Conservation (phyloP, 129 eudicot genomes). For the Rutidosis leptorrhynchoides region DNA sequence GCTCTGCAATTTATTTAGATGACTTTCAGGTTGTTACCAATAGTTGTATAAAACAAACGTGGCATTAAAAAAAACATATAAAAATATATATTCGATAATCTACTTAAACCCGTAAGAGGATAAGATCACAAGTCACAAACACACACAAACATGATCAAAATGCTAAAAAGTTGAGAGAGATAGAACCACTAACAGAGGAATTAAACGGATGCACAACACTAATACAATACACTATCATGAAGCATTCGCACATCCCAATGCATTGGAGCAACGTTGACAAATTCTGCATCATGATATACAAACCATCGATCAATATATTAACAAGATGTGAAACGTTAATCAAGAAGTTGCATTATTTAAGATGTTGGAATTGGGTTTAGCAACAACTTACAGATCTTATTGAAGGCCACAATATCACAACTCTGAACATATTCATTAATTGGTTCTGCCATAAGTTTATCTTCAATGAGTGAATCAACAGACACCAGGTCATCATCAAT, state of each 20-base stretch:
- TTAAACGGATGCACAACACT: neutral
- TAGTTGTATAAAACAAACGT: too few species aligned
- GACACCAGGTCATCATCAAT: constrained; percentile 93
- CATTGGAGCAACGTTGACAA: neutral
- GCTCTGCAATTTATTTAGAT: too few species aligned
- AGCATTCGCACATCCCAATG: constrained; percentile 5
- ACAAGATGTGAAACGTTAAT: neutral
- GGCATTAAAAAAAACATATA: too few species aligned
- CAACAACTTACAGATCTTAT: constrained; percentile 63
- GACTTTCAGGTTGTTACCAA: too few species aligned
- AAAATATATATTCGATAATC: too few species aligned
- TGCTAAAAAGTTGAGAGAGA: neutral
- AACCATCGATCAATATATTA: neutral
- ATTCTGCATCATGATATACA: constrained; percentile 19
- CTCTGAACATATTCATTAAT: constrained; percentile 82
- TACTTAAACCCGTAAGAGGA: neutral
- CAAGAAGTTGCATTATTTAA: neutral
- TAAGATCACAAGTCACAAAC: neutral
- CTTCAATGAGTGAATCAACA: constrained; percentile 78
- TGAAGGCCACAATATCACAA: constrained; percentile 95
- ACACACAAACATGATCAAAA: neutral
- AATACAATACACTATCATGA: constrained; percentile 1
- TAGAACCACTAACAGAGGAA: neutral
- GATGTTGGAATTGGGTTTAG: neutral
- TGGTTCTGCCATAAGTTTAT: constrained; percentile 62